Evolutionary conservation across 768 basidiomycete species (phyloP).

Genomic region (Lactarius hatsudake): DNA sequence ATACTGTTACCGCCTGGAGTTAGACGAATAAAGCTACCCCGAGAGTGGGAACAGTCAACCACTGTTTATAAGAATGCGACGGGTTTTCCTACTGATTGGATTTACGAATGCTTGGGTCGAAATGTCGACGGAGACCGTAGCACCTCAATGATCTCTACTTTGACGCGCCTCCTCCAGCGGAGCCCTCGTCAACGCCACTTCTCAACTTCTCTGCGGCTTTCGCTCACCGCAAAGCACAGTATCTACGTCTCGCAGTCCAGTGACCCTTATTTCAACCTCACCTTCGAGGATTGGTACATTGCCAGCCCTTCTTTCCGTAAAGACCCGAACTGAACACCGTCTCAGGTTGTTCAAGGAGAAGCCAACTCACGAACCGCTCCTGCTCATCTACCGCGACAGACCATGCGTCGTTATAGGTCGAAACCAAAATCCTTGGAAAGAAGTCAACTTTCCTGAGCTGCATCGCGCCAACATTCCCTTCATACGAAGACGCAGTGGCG

Average conservation of each 20-base stretch:
- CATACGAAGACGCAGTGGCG: slow-evolving; percentile 84
- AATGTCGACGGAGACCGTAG: neutral
- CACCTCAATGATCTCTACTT: slow-evolving; percentile 28
- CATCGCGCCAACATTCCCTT: slow-evolving; percentile 58
- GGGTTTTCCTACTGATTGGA: neutral
- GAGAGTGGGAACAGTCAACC: neutral
- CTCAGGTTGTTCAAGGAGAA: slow-evolving; percentile 79
- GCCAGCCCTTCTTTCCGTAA: slow-evolving; percentile 32
- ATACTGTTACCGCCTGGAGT: neutral
- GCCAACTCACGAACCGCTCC: slow-evolving; percentile 59
- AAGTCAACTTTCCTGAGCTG: slow-evolving; percentile 73
- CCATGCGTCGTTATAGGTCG: slow-evolving; percentile 93
- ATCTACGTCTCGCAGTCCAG: slow-evolving; percentile 75
- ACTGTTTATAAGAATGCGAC: neutral
- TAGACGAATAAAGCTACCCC: slow-evolving; percentile 7
- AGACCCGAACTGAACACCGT: slow-evolving; percentile 32
- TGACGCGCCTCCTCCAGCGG: slow-evolving; percentile 29
- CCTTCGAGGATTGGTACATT: slow-evolving; percentile 85
- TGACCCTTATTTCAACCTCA: slow-evolving; percentile 86
- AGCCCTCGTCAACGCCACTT: slow-evolving; percentile 12
- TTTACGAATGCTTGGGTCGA: neutral
- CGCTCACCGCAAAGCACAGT: slow-evolving; percentile 37
- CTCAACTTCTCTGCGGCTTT: slow-evolving; percentile 7
- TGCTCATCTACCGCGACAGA: slow-evolving; percentile 82
- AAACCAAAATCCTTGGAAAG: slow-evolving; percentile 99